phyloP scores from a whole-genome alignment of 768 basidiomycete genomes.

The Pleurotus tuber-regium region DNA sequence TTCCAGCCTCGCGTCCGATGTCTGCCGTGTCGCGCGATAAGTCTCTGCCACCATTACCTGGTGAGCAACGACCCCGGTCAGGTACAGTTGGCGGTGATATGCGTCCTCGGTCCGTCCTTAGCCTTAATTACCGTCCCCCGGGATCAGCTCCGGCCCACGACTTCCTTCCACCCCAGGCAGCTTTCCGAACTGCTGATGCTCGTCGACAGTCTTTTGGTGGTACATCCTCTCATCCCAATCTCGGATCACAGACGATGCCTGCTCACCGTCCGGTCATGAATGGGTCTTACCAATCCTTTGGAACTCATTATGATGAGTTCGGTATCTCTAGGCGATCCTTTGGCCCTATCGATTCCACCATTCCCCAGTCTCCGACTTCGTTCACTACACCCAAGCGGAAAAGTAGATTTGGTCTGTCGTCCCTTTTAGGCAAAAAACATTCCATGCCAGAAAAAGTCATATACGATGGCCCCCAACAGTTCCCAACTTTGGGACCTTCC shows the following conservation, averaged over 20 bases:
- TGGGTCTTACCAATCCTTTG: constrained; percentile 30
- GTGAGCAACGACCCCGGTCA: constrained; percentile 38
- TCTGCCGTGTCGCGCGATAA: constrained; percentile 56
- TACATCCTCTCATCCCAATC: constrained; percentile 52
- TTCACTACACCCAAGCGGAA: constrained; percentile 57
- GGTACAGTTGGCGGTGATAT: constrained; percentile 37
- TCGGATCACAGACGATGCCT: constrained; percentile 52
- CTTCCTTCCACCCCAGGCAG: constrained; percentile 59
- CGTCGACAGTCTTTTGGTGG: constrained; percentile 81
- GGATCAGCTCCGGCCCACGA: constrained; percentile 43
- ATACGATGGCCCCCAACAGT: constrained; percentile 36
- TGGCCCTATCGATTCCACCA: constrained; percentile 41
- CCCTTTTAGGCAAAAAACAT: constrained; percentile 60
- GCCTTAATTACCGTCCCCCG: constrained; percentile 47
- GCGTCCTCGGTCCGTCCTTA: constrained; percentile 66
- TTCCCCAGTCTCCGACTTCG: constrained; percentile 13
- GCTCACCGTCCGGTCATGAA: constrained; percentile 22
- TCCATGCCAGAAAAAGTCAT: constrained; percentile 32
- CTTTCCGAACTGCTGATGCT: constrained; percentile 54
- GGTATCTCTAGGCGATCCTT: constrained; percentile 65
- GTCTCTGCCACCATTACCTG: constrained; percentile 74
- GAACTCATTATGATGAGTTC: constrained; percentile 65
- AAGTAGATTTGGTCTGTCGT: constrained; percentile 69
- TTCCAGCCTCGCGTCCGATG: constrained; percentile 17
- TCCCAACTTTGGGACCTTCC: constrained; percentile 45